phyloP scores from a whole-genome alignment of 768 basidiomycete species.

The Rubroboletus pulcherrimus region DNA sequence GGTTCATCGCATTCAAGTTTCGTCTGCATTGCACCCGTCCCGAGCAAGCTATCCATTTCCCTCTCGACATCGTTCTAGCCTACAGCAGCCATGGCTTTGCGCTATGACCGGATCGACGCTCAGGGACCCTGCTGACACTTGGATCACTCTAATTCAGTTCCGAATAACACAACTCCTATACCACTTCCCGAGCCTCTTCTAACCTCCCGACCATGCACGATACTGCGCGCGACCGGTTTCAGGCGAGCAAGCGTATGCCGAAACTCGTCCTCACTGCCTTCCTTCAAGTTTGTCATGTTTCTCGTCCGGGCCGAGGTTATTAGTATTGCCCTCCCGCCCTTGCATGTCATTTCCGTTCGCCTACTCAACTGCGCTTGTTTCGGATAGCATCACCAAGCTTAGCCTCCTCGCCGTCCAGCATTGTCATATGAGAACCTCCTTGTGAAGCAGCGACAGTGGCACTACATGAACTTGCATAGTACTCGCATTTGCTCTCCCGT shows the following conservation, averaged over 20 bases:
- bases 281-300: background rate
- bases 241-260: background rate
- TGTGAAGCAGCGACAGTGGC: slow-evolving; percentile 8
- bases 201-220: background rate
- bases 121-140: background rate
- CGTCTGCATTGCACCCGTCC: slow-evolving; percentile 2
- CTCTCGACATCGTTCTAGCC: background rate
- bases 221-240: background rate
- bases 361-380: slow-evolving; percentile 2
- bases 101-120: slow-evolving; percentile 24
- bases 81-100: slow-evolving; percentile 9
- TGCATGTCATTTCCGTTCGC: slow-evolving; percentile 18
- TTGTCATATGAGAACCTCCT: background rate
- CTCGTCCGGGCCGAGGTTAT: background rate
- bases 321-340: background rate
- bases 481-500: background rate
- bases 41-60: background rate
- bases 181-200: slow-evolving; percentile 3
- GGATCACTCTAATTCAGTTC: background rate
- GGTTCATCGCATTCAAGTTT: slow-evolving; percentile 3
- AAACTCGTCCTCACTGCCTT: background rate
- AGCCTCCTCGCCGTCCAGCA: background rate
- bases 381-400: slow-evolving; percentile 6
- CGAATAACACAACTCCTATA: background rate
- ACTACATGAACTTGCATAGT: slow-evolving; percentile 4